phyloP scores from a whole-genome alignment of 768 basidiomycete genomes.

The Lactarius psammicola region DNA sequence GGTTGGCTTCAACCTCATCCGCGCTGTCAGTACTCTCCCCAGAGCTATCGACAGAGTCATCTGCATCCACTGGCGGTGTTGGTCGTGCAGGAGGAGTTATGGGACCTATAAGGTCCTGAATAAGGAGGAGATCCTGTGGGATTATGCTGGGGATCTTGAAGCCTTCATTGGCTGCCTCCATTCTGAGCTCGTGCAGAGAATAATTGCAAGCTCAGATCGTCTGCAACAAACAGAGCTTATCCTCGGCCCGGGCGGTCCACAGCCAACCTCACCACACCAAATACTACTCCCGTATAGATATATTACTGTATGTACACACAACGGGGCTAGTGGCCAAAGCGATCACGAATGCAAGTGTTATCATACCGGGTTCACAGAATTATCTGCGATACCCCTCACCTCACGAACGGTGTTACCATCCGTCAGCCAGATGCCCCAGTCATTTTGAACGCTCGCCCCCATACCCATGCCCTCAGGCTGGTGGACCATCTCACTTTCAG shows the following conservation, averaged over 20 bases:
- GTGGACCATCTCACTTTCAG: conserved; percentile 50
- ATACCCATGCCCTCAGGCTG: conserved; percentile 64
- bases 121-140: conserved; percentile 74
- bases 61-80: conserved; percentile 30
- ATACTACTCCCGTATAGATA: too few species aligned
- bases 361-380: conserved; percentile 12
- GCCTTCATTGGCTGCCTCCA: conserved; percentile 8
- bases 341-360: not conserved
- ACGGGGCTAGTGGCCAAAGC: too few species aligned
- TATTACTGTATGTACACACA: too few species aligned
- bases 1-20: conserved; percentile 67
- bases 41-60: conserved; percentile 55
- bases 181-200: not conserved
- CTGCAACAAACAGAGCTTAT: not conserved
- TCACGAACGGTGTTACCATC: conserved; percentile 48
- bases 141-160: conserved; percentile 64
- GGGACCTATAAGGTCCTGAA: conserved; percentile 60
- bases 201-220: not conserved
- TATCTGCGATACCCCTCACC: conserved; percentile 51
- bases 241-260: conserved; percentile 2
- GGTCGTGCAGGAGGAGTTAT: conserved; percentile 17
- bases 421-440: conserved; percentile 72
- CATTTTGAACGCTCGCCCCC: conserved; percentile 52
- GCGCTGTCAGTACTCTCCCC: conserved; percentile 54
- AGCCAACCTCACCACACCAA: too few species aligned